These are phyloP conservation scores for Discostella stelligera DNA, from an alignment of 352 stramenopile species.

Conservation along the genomic window DNA sequence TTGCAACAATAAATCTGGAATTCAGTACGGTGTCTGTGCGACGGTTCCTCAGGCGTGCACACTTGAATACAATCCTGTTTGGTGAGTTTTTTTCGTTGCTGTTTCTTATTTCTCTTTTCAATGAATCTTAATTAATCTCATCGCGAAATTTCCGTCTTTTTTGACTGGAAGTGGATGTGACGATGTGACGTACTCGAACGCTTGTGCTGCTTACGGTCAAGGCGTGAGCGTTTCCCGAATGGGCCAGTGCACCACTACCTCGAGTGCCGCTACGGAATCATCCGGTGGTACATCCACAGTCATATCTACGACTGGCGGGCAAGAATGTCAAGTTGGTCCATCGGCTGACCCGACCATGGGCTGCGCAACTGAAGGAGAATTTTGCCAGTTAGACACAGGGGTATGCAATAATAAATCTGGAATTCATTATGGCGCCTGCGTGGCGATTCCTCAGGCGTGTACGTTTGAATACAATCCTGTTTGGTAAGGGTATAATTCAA, in stretches of 20 bases:
- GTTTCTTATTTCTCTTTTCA: too few species aligned
- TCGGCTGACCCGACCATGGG: not conserved
- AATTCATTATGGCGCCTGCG: constrained; percentile 1
- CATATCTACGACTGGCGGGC: too few species aligned
- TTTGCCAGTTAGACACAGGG: constrained; percentile 9
- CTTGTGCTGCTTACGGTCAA: not conserved
- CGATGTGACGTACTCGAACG: constrained; percentile 6
- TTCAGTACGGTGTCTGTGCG: not conserved
- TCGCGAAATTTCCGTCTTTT: not conserved
- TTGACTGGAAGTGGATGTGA: constrained; percentile 5
- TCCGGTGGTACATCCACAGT: too few species aligned
- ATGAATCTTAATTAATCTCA: not conserved
- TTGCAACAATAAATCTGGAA: not conserved
- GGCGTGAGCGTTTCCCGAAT: constrained; percentile 2
- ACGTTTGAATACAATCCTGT: not conserved
- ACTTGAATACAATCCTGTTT: not conserved
- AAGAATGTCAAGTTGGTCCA: constrained; percentile 1
- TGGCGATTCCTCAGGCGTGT: not conserved
- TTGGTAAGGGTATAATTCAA: not conserved
- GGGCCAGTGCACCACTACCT: not conserved
- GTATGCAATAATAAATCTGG: constrained; percentile 1
- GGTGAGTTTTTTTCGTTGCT: not conserved
- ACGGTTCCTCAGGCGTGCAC: not conserved
- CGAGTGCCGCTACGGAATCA: not conserved
- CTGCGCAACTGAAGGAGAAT: not conserved